A percentile compares a stretch with the other conserved stretches of the same genome.
Evolutionary conservation across 257 asterid genomes (phyloP).

Genomic region (Nemophila menziesii): DNA sequence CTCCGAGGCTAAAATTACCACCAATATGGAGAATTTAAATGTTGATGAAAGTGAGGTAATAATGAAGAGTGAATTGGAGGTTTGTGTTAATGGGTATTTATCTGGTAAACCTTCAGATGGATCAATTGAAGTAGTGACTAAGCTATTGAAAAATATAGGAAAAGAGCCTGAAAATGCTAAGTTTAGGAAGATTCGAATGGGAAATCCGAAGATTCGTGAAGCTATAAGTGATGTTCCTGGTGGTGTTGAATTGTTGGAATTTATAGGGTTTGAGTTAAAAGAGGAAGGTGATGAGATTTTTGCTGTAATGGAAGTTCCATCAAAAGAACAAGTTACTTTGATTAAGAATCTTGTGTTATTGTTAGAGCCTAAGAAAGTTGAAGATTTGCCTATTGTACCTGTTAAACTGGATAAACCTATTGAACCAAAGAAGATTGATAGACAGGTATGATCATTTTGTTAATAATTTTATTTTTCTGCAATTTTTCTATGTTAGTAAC

Average conservation of each 20-base stretch:
- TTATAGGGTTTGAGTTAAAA: slow-evolving; percentile 56
- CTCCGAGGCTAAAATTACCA: slow-evolving; percentile 15
- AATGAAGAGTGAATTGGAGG: slow-evolving; percentile 33
- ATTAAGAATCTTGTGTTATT: slow-evolving; percentile 33
- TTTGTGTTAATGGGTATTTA: slow-evolving; percentile 43
- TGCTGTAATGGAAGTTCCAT: slow-evolving; percentile 66
- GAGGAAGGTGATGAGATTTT: slow-evolving; percentile 82
- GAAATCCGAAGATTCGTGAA: slow-evolving; percentile 86
- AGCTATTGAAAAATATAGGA: slow-evolving; percentile 52
- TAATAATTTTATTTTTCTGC: background rate
- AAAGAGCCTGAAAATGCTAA: slow-evolving; percentile 71
- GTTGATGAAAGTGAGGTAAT: slow-evolving; percentile 10
- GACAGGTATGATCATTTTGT: slow-evolving; percentile 47
- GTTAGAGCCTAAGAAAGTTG: slow-evolving; percentile 48
- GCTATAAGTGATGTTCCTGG: slow-evolving; percentile 68
- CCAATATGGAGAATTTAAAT: slow-evolving; percentile 13
- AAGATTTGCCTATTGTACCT: slow-evolving; percentile 26
- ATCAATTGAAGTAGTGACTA: slow-evolving; percentile 51
- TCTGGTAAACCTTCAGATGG: slow-evolving; percentile 60
- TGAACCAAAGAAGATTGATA: slow-evolving; percentile 48
- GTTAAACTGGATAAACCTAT: slow-evolving; percentile 34
- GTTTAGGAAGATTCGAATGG: slow-evolving; percentile 82
- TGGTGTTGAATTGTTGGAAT: slow-evolving; percentile 79
- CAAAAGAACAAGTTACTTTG: slow-evolving; percentile 34
- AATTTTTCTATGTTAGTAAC: background rate